phyloP scores from a whole-genome alignment of 1,139 yeast species.

The Suhomyces wounanorum region DNA sequence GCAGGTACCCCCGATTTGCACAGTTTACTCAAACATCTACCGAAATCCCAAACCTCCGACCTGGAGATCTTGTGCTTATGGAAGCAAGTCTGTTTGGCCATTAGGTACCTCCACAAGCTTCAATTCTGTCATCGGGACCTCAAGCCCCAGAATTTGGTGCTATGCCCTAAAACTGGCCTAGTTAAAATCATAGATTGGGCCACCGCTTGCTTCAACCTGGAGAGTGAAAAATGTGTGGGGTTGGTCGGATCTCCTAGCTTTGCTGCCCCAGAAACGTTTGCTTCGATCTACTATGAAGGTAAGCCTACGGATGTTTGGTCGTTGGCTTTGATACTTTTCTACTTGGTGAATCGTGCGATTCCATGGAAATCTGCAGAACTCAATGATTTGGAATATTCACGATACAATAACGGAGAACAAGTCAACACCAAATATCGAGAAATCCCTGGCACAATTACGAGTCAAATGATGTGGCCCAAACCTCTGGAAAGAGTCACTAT shows the following conservation, averaged over 20 bases:
- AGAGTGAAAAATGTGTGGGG: slow-evolving; percentile 34
- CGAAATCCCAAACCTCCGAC: slow-evolving; percentile 14
- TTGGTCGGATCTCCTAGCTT: slow-evolving; percentile 51
- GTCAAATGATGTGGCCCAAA: slow-evolving; percentile 19
- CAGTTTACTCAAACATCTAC: slow-evolving; percentile 20
- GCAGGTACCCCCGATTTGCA: slow-evolving; percentile 28
- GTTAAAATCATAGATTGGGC: slow-evolving; percentile 46
- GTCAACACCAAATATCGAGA: background rate
- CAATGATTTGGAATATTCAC: slow-evolving; percentile 8
- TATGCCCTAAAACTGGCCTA: slow-evolving; percentile 23
- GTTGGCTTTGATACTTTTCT: slow-evolving; percentile 44
- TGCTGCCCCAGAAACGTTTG: slow-evolving; percentile 51
- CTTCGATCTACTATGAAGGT: slow-evolving; percentile 41
- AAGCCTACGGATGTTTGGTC: slow-evolving; percentile 52
- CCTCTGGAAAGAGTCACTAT: slow-evolving; percentile 20
- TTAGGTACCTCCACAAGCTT: slow-evolving; percentile 33
- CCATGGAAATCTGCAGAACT: slow-evolving; percentile 43
- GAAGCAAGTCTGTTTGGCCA: slow-evolving; percentile 37
- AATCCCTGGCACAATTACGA: slow-evolving; percentile 13
- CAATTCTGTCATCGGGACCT: slow-evolving; percentile 45
- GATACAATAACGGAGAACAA: background rate
- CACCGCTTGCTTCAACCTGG: slow-evolving; percentile 23
- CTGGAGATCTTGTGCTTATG: slow-evolving; percentile 33
- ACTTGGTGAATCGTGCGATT: slow-evolving; percentile 24
- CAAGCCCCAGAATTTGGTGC: slow-evolving; percentile 42